Evolutionary conservation across 257 asterid genomes (phyloP).

Genomic region (Scutellaria baicalensis): DNA sequence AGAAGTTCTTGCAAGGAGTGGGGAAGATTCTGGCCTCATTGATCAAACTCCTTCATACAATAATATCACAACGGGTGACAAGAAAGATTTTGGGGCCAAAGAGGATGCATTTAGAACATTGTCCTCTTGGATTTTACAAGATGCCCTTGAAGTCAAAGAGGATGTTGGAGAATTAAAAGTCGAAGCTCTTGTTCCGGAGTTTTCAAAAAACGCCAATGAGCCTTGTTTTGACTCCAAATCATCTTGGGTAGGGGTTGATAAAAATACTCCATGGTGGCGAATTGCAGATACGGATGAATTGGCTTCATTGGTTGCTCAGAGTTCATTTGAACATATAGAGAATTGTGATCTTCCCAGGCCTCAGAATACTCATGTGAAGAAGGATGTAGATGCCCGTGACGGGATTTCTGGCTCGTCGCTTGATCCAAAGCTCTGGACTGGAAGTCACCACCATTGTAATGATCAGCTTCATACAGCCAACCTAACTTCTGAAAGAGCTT

Average conservation of each 20-base stretch:
- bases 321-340: slow-evolving; percentile 52
- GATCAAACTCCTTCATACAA: slow-evolving; percentile 16
- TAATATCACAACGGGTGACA: slow-evolving; percentile 15
- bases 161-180: slow-evolving; percentile 19
- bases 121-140: slow-evolving; percentile 7
- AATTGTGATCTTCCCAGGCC: slow-evolving; percentile 89
- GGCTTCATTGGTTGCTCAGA: slow-evolving; percentile 59
- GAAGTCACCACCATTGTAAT: background rate
- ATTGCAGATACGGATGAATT: slow-evolving; percentile 69
- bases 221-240: slow-evolving; percentile 33
- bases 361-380: slow-evolving; percentile 34
- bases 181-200: slow-evolving; percentile 5
- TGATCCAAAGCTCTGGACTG: slow-evolving; percentile 14
- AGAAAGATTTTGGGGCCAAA: slow-evolving; percentile 17
- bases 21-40: slow-evolving; percentile 12
- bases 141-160: slow-evolving; percentile 14
- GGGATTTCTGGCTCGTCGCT: slow-evolving; percentile 13
- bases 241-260: slow-evolving; percentile 45
- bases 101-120: slow-evolving; percentile 12
- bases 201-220: slow-evolving; percentile 8
- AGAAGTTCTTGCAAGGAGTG: slow-evolving; percentile 7
- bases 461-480: slow-evolving; percentile 8
- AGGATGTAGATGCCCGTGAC: slow-evolving; percentile 23
- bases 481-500: slow-evolving; percentile 5
- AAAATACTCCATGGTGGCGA: slow-evolving; percentile 78